Base-by-base conservation (phyloP, 129 eudicot genomes). In the Flaveria brownii region DNA sequence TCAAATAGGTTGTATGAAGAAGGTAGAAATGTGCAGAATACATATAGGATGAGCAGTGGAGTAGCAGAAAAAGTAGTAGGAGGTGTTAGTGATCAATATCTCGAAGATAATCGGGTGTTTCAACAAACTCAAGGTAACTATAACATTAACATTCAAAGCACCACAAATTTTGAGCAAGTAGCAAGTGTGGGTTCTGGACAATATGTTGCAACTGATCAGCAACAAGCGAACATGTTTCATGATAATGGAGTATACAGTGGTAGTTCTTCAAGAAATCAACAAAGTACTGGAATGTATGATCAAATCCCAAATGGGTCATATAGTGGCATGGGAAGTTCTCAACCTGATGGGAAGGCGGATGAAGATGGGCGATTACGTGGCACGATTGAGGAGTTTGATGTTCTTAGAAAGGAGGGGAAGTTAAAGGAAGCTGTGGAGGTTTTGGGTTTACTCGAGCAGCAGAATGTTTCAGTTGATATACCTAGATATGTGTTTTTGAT, bases 301-400 rank as follows among this genome's bases (percentile, higher is more conserved):
- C 67, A 60, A 57, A 57, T 57, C 36, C 33, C 30, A 11, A 20
- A 57, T 57, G 67, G 5, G 36, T 4, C 36, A 0, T 30, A 30
- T 30, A 30, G 36, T 30, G 36, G 36, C 36, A 30, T 30, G 36
- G 5, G 36, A 30, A 30, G 36, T 30, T 30, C 36, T 4, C 36
- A 4, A 30, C 36, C 36, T 30, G 36, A 30, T 30, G 36, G 11
- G 41, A 61, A 25, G 16, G 17, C 17, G 8, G 50, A 66, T 66
- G 71, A 66, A 39, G 50, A 36, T 17, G 71, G 71, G 6, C 71
- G 15, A 17, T 66, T 66, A 6, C 51, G 71, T 66, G 71, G 71
- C 5, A 66, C 71, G 26, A n/a, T 66, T 66, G 71, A 39, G 50
- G 71, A 66, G 71, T 18, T 66, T 39, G 71, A 66, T 39, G 71